These are phyloP conservation scores for Naganishia onofrii DNA, from an alignment of 768 basidiomycete species.

Conservation along the genomic window DNA sequence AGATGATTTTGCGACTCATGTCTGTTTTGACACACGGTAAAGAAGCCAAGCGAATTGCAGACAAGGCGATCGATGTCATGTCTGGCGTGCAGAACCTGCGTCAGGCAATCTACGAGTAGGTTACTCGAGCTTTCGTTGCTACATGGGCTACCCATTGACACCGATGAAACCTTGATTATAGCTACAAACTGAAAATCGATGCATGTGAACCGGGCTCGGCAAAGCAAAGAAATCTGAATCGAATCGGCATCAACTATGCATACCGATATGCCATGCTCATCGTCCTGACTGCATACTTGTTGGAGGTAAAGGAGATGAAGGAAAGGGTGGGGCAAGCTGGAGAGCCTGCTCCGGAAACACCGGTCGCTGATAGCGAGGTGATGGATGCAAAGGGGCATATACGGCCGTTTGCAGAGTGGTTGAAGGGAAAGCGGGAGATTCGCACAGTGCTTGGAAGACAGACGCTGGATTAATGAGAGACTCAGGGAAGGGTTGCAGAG, in stretches of 20 bases:
- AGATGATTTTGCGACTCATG: conserved; percentile 90
- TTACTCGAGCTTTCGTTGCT: conserved; percentile 24
- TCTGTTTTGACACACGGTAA: conserved; percentile 89
- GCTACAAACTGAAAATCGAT: conserved; percentile 86
- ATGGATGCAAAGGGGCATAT: conserved; percentile 15
- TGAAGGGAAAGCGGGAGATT: conserved; percentile 79
- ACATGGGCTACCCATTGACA: neutral
- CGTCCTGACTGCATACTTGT: conserved; percentile 89
- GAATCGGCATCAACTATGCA: conserved; percentile 84
- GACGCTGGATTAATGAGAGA: conserved; percentile 40
- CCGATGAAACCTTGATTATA: conserved; percentile 47
- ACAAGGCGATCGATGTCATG: conserved; percentile 85
- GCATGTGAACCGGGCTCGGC: conserved; percentile 72
- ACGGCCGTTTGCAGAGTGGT: conserved; percentile 73
- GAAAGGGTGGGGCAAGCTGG: conserved; percentile 27
- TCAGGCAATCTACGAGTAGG: conserved; percentile 90
- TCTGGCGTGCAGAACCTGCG: conserved; percentile 91
- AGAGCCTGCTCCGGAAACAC: conserved; percentile 30
- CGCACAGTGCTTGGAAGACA: conserved; percentile 46
- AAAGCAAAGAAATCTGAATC: conserved; percentile 72
- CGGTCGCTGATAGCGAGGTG: conserved; percentile 1
- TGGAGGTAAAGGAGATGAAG: conserved; percentile 59
- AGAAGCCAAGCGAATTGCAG: conserved; percentile 79
- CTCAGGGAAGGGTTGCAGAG: too few relatives aligned
- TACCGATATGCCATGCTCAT: conserved; percentile 81